Base-by-base conservation (phyloP, 306 rosid genomes). In the Urtica urens region DNA sequence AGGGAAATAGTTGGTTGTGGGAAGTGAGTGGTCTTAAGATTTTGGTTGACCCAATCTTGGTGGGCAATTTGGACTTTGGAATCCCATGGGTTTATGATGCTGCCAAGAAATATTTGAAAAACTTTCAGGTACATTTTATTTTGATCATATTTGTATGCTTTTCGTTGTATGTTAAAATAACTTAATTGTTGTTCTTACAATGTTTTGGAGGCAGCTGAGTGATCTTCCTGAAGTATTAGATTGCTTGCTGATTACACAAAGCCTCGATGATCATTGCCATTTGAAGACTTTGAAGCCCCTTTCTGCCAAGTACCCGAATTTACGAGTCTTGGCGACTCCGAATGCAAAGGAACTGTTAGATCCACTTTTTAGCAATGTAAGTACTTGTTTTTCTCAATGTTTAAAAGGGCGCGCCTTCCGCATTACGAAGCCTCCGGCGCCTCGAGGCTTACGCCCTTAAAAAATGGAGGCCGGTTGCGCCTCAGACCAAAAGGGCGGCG, bases 1-100 rank as follows among this genome's bases (percentile, higher is more conserved):
- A 88, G 96, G 97, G 93, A 26, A 83, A 88, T 73, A 72, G 86
- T 70, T 84, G 97, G 95, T 33, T 83, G 60, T 84, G 97, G 95
- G 76, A 74, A 39, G 86, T 81, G 34, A 67, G 72, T 47, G 86
- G 83, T 18, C 60, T 53, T 22, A 76, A 67, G 53, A 66, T 84
- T 23, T 67, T 81, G 84, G 97, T 90, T 56, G 97, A 88, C 72
- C 92, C 97, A 47, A 60, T 90, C 62, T 76, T 90, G 76, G 87
- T 90, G 59, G 97, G 97, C 50, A 90, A 64, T 74, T 78, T 90
- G 73, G 95, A 90, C 73, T 90, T 90, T 79, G 97, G 97, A 62
- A 79, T 84, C 53, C 82, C 97, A 23, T 84, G 84, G 95, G 78
- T 90, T 14, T 90, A 81, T 73, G 94, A 84, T 77, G 95, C 87